Evolutionary conservation across 306 rosid species (phyloP).

Genomic region (Malus asiatica): DNA sequence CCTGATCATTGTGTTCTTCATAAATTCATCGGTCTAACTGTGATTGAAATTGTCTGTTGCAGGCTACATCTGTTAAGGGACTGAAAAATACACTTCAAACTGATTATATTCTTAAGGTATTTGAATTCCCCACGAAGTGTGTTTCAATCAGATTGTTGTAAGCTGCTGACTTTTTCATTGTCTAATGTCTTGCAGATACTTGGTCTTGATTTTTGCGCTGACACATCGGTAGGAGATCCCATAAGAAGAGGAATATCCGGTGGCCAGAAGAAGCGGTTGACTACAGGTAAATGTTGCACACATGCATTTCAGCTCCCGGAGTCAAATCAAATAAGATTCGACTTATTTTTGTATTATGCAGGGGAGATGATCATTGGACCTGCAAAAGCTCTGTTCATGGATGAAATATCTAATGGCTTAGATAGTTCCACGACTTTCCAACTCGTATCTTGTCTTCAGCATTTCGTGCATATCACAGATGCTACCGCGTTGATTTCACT

Average conservation of each 20-base stretch:
- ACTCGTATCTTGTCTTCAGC: conserved; percentile 69
- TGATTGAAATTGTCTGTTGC: background rate
- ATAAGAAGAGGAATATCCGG: conserved; percentile 71
- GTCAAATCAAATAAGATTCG: background rate
- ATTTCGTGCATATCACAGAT: conserved; percentile 59
- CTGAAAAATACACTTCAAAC: conserved; percentile 33
- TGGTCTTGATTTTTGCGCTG: conserved; percentile 69
- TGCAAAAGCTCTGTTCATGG: conserved; percentile 67
- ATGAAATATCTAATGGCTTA: conserved; percentile 81
- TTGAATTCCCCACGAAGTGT: background rate
- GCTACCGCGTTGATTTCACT: conserved; percentile 74
- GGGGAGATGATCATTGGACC: conserved; percentile 94
- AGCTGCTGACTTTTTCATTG: background rate
- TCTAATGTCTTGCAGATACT: conserved; percentile 39
- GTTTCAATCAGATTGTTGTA: background rate
- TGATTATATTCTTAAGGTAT: conserved; percentile 38
- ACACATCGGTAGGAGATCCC: conserved; percentile 55
- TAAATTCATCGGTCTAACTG: background rate
- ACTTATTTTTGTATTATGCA: conserved; percentile 11
- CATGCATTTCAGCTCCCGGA: background rate
- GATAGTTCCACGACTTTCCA: conserved; percentile 83
- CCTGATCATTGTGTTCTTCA: background rate
- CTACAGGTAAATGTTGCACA: conserved; percentile 42
- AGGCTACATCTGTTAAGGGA: conserved; percentile 37
- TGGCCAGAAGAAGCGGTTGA: conserved; percentile 71